A percentile compares a stretch with the other conserved stretches of the same genome.
These are phyloP conservation scores for Hypoxylon sp. DNA, from an alignment of 2,329 filamentous ascomycete genomes.

Conservation along the genomic window DNA sequence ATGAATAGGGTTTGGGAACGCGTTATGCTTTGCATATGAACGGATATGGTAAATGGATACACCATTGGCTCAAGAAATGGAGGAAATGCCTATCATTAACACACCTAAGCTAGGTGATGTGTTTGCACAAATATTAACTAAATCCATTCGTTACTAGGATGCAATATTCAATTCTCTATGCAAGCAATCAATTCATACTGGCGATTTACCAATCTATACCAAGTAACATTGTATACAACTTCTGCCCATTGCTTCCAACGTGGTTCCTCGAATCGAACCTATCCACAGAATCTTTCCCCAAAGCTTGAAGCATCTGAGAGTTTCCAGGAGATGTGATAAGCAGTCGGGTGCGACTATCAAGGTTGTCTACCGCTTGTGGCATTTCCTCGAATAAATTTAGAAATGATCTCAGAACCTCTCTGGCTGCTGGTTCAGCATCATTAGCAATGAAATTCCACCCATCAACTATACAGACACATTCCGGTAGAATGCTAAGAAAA, in stretches of 20 bases:
- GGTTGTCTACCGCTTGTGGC: not conserved
- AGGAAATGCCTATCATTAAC: constrained; percentile 13
- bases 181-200: not conserved
- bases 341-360: not conserved
- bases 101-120: constrained; percentile 7
- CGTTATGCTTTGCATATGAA: not conserved
- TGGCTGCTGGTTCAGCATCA: not conserved
- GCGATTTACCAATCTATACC: not conserved
- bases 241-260: not conserved
- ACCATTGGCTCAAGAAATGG: not conserved
- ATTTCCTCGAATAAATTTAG: not conserved
- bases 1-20: not conserved
- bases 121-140: constrained; percentile 18
- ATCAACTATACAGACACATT: constrained; percentile 2
- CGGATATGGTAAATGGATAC: not conserved
- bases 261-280: not conserved
- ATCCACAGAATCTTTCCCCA: not conserved
- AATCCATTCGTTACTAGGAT: constrained; percentile 8
- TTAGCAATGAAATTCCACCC: constrained; percentile 1
- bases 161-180: not conserved
- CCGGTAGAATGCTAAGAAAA: constrained; percentile 1
- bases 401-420: not conserved
- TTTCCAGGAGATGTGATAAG: not conserved
- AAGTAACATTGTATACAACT: not conserved
- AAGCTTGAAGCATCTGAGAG: not conserved